Evolutionary conservation across 2,329 filamentous ascomycete genomes (phyloP), one percentile per base, ranked within the genome.

Genomic region (Hymenoscyphus occultus): DNA sequence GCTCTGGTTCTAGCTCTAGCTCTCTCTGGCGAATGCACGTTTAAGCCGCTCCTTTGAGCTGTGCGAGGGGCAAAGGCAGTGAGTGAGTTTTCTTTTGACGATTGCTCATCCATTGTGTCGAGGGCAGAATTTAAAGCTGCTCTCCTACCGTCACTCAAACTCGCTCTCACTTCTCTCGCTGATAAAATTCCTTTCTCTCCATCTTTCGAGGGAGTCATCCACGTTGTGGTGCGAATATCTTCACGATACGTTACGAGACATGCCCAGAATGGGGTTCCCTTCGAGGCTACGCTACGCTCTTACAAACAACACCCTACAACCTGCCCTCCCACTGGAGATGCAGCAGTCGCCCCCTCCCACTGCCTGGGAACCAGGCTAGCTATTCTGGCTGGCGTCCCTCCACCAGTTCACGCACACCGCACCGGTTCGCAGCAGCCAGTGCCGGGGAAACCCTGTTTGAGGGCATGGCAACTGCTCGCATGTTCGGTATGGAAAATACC

Each of bases 361-460:
- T 45, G 14, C 16, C 42, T 16, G 42, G 16, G 56, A 32, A 61
- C 61, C 61, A 54, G 59, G 54, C 64, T 69, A n/a, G 54, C 60
- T 35, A 61, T 40, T 45, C 42, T 64, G 31, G 48, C 56, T 13
- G 4, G n/a, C 28, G 13, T 62, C 65, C 67, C 70, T 73, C 71
- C 73, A 73, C 72, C 72, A 68, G 73, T 74, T 75, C 73, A 66
- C 72, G 69, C 56, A 62, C 56, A 61, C 56, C 63, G 61, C 65
- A 63, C 60, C 59, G 63, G 65, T 69, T 69, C 61, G 66, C 67
- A 67, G 67, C 59, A 60, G 48, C 32, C 31, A 39, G 22, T 22
- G 32, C 56, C 9, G 56, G 56, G 56, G 28, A 57, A 39, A 57
- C 56, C 56, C 56, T 57, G 31, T 56, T 39, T 14, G 22, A 28